Evolutionary conservation across 345 rosid genomes (phyloP), one percentile per base, ranked within the genome.

Genomic region (Arabis hirsuta): DNA sequence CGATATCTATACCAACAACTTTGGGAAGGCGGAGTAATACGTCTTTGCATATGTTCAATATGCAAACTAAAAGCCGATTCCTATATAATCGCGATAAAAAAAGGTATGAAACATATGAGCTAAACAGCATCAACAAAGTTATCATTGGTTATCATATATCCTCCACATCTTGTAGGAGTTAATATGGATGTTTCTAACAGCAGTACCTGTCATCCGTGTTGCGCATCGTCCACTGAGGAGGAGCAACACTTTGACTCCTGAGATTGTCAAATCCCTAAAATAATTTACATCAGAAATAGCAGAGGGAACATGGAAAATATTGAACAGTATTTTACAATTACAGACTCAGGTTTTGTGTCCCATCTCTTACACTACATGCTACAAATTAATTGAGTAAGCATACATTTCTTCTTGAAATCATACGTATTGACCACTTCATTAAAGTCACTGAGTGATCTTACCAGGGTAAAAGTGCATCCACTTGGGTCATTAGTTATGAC

Each of bases 151-250:
- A 42, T 48, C 6, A 43, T 41, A 24, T 11, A 42, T 62, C 50
- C 12, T 8, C 57, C 45, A 56, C 58, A 64, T 70, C 60, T 39
- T 67, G 34, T 55, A 31, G 14, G 55, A 53, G 29, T 32, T 31
- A 38, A 73, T 34, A 53, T 45, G 31, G 31, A 26, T 55, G 34
- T 55, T 32, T 20, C 53, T 42, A 13, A 70, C 39, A 54, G 38
- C 20, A 41, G 36, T 76, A 95, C 99, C 99, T 88, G 80, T 95
- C 99, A 80, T 95, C 97, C 67, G 84, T 80, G 56, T 90, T 95
- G 69, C 98, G 98, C 99, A 95, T 92, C 55, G 97, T 95, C 99
- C 99, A 95, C 62, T 95, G 99, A 31, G 98, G 91, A 32, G 97
- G 98, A 78, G 97, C 84, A 74, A 95, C 99, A 80, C 88, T 89